Base-by-base conservation (phyloP, 2,329 filamentous ascomycete species). In the Fusarium sp. region DNA sequence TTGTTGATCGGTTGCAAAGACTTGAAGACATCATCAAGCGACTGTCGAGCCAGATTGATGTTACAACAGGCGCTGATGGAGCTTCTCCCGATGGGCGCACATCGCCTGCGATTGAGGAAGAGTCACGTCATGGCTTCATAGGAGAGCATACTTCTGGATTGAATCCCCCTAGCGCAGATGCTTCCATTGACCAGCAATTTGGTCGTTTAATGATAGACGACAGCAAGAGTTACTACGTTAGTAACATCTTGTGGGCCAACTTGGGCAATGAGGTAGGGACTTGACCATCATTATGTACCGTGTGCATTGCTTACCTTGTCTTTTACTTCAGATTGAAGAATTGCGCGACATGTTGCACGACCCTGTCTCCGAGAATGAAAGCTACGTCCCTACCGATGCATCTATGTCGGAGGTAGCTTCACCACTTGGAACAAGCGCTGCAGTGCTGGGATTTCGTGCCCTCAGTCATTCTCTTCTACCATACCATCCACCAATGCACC, bases 91-190 rank as follows among this genome's bases (percentile, higher is more conserved):
- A 3, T 24, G 22, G 22, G 22, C 22, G 22, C 22, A 24, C 22
- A 24, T 24, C 22, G 22, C 22, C 22, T 22, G 18, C n/a, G 6
- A 48, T 20, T 1, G 34, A 26, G 7, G 1, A 13, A 15, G 5
- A 2, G 9, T 1, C 1, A 0, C 5, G 6, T 15, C 4, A 3
- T 1, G 13, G 10, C 11, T 26, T 7, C 5, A 1, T 2, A 4
- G 11, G 31, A 24, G 11, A 14, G 2, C 2, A 9, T n/a, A 7
- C 20, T 4, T 13, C 7, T 8, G 43, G 4, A 3, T 17, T 4
- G 11, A 13, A 38, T 7, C 7, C 14, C 10, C 13, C 33, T 3
- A 31, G 2, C 7, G 24, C 17, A 20, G 9, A 34, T 18, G 13
- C 15, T n/a, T 34, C 44, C 2, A 28, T 43, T 2, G 28, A 43